phyloP scores from a whole-genome alignment of 768 basidiomycete species.

The Calocera cornea region DNA sequence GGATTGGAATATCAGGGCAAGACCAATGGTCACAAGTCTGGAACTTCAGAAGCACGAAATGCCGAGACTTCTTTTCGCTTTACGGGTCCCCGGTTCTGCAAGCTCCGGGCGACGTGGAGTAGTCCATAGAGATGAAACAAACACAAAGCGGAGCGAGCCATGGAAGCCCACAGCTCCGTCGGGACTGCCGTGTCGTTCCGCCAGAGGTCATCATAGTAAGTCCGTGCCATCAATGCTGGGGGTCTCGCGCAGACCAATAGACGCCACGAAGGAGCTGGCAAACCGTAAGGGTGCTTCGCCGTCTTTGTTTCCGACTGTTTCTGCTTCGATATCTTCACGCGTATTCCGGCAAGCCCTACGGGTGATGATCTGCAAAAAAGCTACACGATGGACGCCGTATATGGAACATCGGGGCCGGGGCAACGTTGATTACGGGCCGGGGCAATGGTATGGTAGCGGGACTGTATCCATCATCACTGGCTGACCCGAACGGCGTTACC shows the following conservation, averaged over 20 bases:
- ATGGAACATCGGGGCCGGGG: neutral
- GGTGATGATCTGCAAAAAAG: neutral
- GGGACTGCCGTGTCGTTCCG: neutral
- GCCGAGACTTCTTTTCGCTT: neutral
- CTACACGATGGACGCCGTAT: neutral
- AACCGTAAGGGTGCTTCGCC: neutral
- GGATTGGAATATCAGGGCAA: neutral
- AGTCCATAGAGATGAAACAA: neutral
- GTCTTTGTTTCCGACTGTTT: neutral
- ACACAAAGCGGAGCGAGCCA: neutral
- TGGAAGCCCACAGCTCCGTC: neutral
- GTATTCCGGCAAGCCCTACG: neutral
- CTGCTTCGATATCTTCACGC: neutral
- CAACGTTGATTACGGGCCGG: neutral
- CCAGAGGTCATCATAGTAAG: neutral
- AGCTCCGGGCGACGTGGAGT: neutral
- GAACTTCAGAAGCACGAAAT: neutral
- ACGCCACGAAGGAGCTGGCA: conserved; percentile 4
- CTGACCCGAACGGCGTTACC: neutral
- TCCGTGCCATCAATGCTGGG: neutral
- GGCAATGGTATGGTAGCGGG: neutral
- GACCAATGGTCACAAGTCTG: conserved; percentile 3
- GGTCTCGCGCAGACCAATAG: neutral
- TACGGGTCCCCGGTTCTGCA: neutral
- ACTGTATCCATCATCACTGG: neutral